These are phyloP conservation scores for Metschnikowia gelsemii DNA, from an alignment of 805 yeast species.

Conservation along the genomic window DNA sequence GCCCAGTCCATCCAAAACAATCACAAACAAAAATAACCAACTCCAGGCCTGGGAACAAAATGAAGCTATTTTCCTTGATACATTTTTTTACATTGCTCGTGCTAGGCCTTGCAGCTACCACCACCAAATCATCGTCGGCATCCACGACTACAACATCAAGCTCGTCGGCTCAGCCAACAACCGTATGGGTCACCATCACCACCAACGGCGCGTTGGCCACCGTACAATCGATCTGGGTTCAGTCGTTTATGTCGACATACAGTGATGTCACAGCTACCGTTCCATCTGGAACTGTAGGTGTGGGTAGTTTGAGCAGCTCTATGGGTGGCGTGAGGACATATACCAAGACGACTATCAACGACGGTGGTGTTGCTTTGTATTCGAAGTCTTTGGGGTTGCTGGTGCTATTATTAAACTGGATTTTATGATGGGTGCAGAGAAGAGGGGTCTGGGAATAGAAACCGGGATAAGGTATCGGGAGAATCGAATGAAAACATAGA, in stretches of 20 bases:
- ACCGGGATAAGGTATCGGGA: too few relatives aligned
- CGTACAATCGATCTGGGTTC: conserved; percentile 25
- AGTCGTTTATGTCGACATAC: conserved; percentile 28
- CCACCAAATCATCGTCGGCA: conserved; percentile 10
- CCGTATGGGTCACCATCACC: conserved; percentile 38
- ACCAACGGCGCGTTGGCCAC: conserved; percentile 30
- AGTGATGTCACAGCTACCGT: conserved; percentile 21
- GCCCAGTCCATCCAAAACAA: background rate
- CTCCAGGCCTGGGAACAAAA: background rate
- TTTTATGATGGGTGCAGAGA: conserved; percentile 9
- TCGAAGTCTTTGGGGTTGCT: conserved; percentile 20
- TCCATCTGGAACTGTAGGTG: conserved; percentile 31
- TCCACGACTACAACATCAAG: conserved; percentile 3
- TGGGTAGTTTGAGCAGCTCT: conserved; percentile 29
- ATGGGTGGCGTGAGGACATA: conserved; percentile 36
- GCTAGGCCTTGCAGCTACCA: conserved; percentile 15
- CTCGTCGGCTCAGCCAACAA: conserved; percentile 22
- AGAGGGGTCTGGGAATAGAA: too few relatives aligned
- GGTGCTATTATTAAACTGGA: conserved; percentile 9
- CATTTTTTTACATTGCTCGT: conserved; percentile 12
- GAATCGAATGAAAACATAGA: too few relatives aligned
- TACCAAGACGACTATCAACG: conserved; percentile 26
- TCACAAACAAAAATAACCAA: background rate
- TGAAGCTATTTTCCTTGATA: conserved; percentile 13
- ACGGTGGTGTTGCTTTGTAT: conserved; percentile 11